Percentiles rank a stretch among this genome's conserved stretches.
Evolutionary conservation across 2,329 filamentous ascomycete genomes (phyloP).

Genomic region (Aspergillus sojae): DNA sequence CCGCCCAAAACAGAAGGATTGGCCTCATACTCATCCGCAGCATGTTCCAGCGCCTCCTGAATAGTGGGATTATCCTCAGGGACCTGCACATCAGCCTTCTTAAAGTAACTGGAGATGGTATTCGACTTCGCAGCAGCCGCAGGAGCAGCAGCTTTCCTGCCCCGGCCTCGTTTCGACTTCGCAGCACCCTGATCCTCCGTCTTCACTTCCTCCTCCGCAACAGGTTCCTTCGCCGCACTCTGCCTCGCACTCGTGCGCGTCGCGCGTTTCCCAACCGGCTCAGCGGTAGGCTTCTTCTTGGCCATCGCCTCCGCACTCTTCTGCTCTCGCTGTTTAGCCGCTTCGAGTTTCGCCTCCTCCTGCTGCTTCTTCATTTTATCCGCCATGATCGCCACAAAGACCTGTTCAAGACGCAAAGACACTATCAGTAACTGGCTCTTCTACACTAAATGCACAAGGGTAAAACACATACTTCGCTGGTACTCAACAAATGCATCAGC

Average conservation of each 20-base stretch:
- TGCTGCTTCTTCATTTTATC: conserved; percentile 54
- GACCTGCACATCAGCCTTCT: conserved; percentile 59
- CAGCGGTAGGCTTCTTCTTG: conserved; percentile 25
- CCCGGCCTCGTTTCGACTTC: conserved; percentile 31
- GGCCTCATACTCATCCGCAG: conserved; percentile 59
- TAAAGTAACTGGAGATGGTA: conserved; percentile 63
- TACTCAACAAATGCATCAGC: conserved; percentile 49
- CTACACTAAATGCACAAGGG: not conserved
- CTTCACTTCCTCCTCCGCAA: conserved; percentile 18
- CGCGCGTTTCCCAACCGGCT: conserved; percentile 28
- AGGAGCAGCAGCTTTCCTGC: conserved; percentile 28
- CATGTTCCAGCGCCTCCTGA: conserved; percentile 60
- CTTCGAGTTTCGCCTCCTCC: conserved; percentile 44
- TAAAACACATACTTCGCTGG: conserved; percentile 40
- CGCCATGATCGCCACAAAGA: conserved; percentile 53
- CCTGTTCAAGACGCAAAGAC: conserved; percentile 27
- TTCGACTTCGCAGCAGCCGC: conserved; percentile 27
- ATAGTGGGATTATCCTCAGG: conserved; percentile 57
- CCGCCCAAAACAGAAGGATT: conserved; percentile 64
- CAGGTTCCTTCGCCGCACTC: conserved; percentile 16
- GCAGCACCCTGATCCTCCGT: conserved; percentile 19
- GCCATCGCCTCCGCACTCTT: conserved; percentile 27
- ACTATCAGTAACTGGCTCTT: conserved; percentile 6
- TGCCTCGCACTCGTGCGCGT: conserved; percentile 37
- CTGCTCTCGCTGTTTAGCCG: conserved; percentile 31